A percentile compares a stretch with the other conserved stretches of the same genome.
Conservation (phyloP, 2,329 filamentous ascomycete species). For the Pseudogymnoascus sp. region DNA sequence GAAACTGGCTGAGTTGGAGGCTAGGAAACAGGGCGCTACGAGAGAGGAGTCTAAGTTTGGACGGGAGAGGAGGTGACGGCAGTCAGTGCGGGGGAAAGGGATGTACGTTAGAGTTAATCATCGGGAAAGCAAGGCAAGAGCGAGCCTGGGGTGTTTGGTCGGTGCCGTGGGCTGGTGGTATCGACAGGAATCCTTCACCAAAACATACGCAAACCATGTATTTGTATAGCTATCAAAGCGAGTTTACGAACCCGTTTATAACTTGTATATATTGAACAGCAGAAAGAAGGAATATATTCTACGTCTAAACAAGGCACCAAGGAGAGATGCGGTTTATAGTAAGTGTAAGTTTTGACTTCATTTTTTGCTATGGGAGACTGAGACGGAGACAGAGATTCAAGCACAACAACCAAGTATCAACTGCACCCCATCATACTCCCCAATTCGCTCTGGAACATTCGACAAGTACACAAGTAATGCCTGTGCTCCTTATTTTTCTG, state of each 20-base stretch:
- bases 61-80: slow-evolving; percentile 25
- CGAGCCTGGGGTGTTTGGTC: background rate
- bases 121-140: background rate
- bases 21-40: slow-evolving; percentile 34
- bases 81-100: background rate
- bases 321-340: background rate
- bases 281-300: background rate
- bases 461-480: background rate
- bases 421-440: background rate
- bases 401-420: background rate
- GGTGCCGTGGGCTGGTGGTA: background rate
- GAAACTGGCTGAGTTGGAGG: slow-evolving; percentile 47
- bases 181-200: background rate
- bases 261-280: background rate
- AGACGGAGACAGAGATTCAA: background rate
- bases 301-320: background rate
- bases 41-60: slow-evolving; percentile 31
- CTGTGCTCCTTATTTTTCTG: background rate
- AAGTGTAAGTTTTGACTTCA: slow-evolving; percentile 6
- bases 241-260: background rate
- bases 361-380: slow-evolving; percentile 10
- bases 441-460: background rate
- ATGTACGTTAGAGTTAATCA: background rate
- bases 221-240: background rate
- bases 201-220: background rate